Conservation (phyloP, 495 filamentous ascomycete species). For the Astrothelium subdiscretum region DNA sequence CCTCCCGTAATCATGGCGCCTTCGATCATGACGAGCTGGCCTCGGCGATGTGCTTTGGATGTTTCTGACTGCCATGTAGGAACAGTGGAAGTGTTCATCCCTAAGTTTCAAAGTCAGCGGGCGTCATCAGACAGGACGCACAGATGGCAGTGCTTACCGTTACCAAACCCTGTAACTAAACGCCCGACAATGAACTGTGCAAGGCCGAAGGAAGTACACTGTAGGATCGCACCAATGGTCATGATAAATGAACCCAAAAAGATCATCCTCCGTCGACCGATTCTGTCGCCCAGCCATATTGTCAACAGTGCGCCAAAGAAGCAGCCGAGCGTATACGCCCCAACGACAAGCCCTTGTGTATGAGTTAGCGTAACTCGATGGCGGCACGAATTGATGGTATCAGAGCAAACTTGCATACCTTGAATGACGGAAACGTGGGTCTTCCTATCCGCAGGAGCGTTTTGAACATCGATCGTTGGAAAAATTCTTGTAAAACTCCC, state of each 20-base stretch:
- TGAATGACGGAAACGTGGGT: background rate
- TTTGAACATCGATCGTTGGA: slow-evolving; percentile 10
- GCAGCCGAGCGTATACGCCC: slow-evolving; percentile 15
- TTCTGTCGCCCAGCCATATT: slow-evolving; percentile 8
- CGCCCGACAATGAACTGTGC: slow-evolving; percentile 19
- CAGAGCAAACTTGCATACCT: background rate
- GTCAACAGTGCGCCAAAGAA: slow-evolving; percentile 9
- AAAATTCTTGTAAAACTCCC: slow-evolving; percentile 11
- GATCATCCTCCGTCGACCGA: slow-evolving; percentile 13
- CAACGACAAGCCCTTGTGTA: slow-evolving; percentile 2
- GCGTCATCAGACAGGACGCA: background rate
- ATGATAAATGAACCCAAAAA: slow-evolving; percentile 18
- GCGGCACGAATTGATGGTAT: background rate
- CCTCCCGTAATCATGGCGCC: slow-evolving; percentile 28
- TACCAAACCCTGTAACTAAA: slow-evolving; percentile 27
- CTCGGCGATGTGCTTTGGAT: slow-evolving; percentile 49
- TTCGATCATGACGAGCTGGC: slow-evolving; percentile 27
- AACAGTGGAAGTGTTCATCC: slow-evolving; percentile 50
- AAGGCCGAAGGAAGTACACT: slow-evolving; percentile 15
- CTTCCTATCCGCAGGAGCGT: background rate
- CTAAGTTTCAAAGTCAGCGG: slow-evolving; percentile 10
- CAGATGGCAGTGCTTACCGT: slow-evolving; percentile 21
- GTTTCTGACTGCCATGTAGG: slow-evolving; percentile 72
- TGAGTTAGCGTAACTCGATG: background rate
- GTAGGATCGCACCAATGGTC: slow-evolving; percentile 15